phyloP scores from a whole-genome alignment of 2,329 filamentous ascomycete species.

The Cladophialophora carrionii region DNA sequence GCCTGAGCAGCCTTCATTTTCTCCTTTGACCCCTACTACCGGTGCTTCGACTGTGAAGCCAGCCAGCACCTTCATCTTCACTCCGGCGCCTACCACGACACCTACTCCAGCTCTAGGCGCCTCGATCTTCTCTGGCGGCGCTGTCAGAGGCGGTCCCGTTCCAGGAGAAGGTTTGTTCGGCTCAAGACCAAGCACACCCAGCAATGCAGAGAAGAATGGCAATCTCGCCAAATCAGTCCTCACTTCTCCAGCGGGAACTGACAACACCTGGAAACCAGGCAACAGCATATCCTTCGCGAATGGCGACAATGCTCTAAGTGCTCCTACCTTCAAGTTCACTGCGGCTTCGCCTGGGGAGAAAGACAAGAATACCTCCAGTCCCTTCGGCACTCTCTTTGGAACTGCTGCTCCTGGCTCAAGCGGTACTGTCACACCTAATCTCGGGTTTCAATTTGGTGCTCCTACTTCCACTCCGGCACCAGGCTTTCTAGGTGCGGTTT shows the following conservation, averaged over 20 bases:
- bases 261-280: conserved; percentile 55
- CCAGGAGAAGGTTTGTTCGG: conserved; percentile 42
- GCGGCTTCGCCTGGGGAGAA: conserved; percentile 38
- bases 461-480: conserved; percentile 35
- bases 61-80: conserved; percentile 36
- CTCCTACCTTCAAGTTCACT: conserved; percentile 40
- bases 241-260: conserved; percentile 38
- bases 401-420: conserved; percentile 34
- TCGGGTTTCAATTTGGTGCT: conserved; percentile 49
- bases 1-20: conserved; percentile 32
- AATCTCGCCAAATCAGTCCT: conserved; percentile 29
- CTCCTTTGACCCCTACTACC: conserved; percentile 33
- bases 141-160: conserved; percentile 33
- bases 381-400: conserved; percentile 42
- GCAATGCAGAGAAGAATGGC: conserved; percentile 29
- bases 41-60: conserved; percentile 30
- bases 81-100: conserved; percentile 26
- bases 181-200: conserved; percentile 38
- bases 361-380: conserved; percentile 37
- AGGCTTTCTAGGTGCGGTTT: conserved; percentile 39
- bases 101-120: conserved; percentile 26
- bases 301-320: conserved; percentile 38
- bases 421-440: conserved; percentile 32
- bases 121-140: conserved; percentile 34
- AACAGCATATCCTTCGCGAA: conserved; percentile 54